These are phyloP conservation scores for Pelagophyceae sp. DNA, from an alignment of 352 stramenopile species.

Conservation along the genomic window DNA sequence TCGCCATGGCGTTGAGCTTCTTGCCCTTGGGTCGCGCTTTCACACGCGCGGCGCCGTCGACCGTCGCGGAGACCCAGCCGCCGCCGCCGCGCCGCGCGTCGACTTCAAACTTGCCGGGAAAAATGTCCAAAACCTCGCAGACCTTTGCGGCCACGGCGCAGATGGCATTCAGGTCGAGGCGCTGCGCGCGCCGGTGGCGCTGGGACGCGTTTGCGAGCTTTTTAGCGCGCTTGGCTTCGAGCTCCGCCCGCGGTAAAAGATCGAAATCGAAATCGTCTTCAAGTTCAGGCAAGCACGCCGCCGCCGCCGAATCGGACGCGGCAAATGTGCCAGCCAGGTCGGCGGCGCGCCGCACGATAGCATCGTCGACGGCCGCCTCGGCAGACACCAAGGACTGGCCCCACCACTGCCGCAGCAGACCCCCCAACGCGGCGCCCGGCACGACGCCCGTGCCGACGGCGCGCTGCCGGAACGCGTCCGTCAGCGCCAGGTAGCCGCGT, in stretches of 20 bases:
- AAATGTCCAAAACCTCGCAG: no score
- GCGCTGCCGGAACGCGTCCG: not conserved
- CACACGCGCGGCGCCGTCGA: not conserved
- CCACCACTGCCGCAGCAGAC: not conserved
- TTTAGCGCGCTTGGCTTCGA: not conserved
- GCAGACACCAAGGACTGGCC: no score
- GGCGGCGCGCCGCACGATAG: not conserved
- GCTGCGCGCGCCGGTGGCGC: not conserved
- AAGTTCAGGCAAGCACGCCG: not conserved
- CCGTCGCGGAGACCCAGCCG: no score
- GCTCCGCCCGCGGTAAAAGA: not conserved
- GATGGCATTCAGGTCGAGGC: not conserved
- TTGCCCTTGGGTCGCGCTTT: not conserved
- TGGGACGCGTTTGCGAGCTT: not conserved
- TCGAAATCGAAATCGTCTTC: not conserved
- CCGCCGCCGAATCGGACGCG: not conserved
- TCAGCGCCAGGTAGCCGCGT: not conserved
- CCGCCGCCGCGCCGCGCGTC: no score
- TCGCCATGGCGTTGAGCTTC: not conserved
- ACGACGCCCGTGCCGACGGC: constrained; percentile 1
- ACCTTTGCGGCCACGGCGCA: not conserved
- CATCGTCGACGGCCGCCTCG: not conserved
- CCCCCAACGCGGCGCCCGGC: not conserved
- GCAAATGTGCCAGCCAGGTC: not conserved
- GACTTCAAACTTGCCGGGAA: no score